Evolutionary conservation across 1,284 basidiomycete genomes (phyloP).

Genomic region (Moesziomyces antarcticus): DNA sequence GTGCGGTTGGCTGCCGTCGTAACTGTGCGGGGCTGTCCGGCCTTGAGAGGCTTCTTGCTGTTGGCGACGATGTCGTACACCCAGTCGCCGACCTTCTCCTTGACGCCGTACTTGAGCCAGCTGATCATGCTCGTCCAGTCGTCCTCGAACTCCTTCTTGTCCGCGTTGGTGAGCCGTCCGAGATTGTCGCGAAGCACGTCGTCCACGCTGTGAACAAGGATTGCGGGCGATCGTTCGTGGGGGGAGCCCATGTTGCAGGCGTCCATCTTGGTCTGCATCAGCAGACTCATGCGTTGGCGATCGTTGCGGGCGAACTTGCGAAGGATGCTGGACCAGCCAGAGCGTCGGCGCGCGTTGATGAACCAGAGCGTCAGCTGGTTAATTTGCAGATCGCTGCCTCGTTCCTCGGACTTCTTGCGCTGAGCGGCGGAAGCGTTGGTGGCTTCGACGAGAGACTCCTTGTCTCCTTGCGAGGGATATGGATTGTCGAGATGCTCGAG

Average conservation of each 20-base stretch:
- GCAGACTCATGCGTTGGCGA: constrained; percentile 19
- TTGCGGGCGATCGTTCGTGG: not conserved
- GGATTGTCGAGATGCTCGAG: constrained; percentile 52
- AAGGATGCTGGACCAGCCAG: constrained; percentile 59
- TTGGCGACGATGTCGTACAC: constrained; percentile 38
- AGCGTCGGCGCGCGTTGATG: constrained; percentile 65
- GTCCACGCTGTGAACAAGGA: constrained; percentile 8
- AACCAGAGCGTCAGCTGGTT: constrained; percentile 63
- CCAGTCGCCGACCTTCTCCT: constrained; percentile 57
- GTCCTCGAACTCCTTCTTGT: constrained; percentile 31
- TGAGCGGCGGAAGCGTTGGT: constrained; percentile 36
- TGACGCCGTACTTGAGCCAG: constrained; percentile 51
- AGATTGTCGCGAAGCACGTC: constrained; percentile 25
- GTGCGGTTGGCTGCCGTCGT: constrained; percentile 24
- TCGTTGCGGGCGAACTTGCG: constrained; percentile 50
- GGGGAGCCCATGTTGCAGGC: constrained; percentile 1
- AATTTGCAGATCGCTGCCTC: constrained; percentile 6
- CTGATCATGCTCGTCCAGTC: constrained; percentile 51
- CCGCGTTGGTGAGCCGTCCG: constrained; percentile 12
- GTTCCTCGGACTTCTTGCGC: not conserved
- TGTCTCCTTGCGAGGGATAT: constrained; percentile 50
- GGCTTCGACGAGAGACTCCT: constrained; percentile 38
- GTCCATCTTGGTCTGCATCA: constrained; percentile 37
- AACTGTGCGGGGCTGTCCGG: constrained; percentile 13
- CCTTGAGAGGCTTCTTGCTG: constrained; percentile 25